Evolutionary conservation across 1,284 basidiomycete species (phyloP).

Genomic region (Cryptococcus floricola): DNA sequence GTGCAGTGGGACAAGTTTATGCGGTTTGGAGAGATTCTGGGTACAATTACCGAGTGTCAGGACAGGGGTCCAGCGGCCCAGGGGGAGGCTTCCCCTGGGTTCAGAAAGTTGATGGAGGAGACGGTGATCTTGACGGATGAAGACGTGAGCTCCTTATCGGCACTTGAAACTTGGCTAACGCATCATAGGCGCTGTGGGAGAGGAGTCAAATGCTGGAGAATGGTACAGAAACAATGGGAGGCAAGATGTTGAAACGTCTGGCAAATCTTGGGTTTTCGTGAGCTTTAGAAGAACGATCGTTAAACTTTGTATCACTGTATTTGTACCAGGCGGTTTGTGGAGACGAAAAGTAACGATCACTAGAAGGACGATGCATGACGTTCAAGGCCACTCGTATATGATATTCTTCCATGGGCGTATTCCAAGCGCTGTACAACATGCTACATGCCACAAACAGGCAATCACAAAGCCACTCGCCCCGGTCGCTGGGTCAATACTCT

Average conservation of each 20-base stretch:
- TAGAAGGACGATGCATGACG: neutral
- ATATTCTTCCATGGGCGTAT: neutral
- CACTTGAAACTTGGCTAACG: neutral
- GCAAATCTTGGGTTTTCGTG: conserved; percentile 11
- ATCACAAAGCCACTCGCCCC: conserved; percentile 1
- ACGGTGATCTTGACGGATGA: conserved; percentile 37
- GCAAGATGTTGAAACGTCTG: conserved; percentile 13
- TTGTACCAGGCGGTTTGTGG: too few relatives aligned
- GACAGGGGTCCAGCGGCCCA: conserved; percentile 23
- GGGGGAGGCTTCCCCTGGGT: conserved; percentile 17
- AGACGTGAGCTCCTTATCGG: conserved; percentile 31
- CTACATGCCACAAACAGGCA: neutral
- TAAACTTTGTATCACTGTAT: neutral
- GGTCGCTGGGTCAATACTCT: conserved; percentile 40
- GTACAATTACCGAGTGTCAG: conserved; percentile 39
- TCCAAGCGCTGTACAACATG: neutral
- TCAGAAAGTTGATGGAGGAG: conserved; percentile 33
- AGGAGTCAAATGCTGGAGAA: conserved; percentile 14
- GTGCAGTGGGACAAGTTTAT: conserved; percentile 44
- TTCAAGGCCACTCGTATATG: neutral
- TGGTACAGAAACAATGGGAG: conserved; percentile 12
- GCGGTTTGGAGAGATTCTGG: conserved; percentile 37
- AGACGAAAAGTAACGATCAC: neutral
- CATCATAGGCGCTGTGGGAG: conserved; percentile 11
- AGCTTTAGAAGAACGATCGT: too few relatives aligned